phyloP scores from a whole-genome alignment of 306 rosid species.

The Trifolium fragiferum region DNA sequence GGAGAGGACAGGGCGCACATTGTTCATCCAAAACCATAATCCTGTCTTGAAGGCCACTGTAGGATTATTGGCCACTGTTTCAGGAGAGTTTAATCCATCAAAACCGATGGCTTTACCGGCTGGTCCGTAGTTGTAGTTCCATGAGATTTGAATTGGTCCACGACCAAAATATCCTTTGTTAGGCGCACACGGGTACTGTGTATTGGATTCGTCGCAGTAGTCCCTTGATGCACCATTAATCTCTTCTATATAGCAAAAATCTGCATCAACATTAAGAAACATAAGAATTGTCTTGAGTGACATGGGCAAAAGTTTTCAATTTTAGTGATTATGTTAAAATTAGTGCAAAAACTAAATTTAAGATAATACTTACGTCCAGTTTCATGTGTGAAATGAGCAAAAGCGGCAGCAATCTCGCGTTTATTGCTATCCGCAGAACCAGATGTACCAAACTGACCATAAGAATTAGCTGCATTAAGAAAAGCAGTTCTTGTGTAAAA shows the following conservation, averaged over 20 bases:
- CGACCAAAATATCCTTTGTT: constrained; percentile 80
- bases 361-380: constrained; percentile 61
- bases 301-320: background rate
- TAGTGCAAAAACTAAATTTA: background rate
- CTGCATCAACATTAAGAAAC: constrained; percentile 38
- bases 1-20: constrained; percentile 58
- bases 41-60: constrained; percentile 77
- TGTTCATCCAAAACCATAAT: constrained; percentile 83
- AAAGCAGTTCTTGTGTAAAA: constrained; percentile 65
- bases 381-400: constrained; percentile 87
- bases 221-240: constrained; percentile 74
- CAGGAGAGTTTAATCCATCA: constrained; percentile 75
- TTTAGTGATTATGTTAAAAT: background rate
- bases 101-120: constrained; percentile 67
- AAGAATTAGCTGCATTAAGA: constrained; percentile 60
- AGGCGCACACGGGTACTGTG: constrained; percentile 67
- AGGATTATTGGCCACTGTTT: constrained; percentile 67
- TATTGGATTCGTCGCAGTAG: constrained; percentile 74
- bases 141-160: constrained; percentile 85
- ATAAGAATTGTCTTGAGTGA: background rate
- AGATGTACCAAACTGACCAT: constrained; percentile 49
- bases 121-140: constrained; percentile 91
- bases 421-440: constrained; percentile 60
- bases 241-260: constrained; percentile 88
- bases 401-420: constrained; percentile 86